Evolutionary conservation across 2,329 filamentous ascomycete genomes (phyloP).

Genomic region (Fusarium sp.): DNA sequence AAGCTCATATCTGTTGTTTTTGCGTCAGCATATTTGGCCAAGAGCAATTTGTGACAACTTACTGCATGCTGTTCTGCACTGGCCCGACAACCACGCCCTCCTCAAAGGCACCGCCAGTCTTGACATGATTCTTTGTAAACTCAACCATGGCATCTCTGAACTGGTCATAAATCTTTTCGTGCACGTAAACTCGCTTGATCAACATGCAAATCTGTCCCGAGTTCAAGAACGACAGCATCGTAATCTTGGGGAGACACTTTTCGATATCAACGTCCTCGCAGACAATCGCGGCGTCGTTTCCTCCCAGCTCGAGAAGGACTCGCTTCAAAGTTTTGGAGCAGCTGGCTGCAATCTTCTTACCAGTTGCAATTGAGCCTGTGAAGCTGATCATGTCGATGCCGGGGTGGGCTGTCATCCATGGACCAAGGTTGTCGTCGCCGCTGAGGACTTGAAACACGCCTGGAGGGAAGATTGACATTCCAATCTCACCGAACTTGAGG

Average conservation of each 20-base stretch:
- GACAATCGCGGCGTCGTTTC: slow-evolving; percentile 69
- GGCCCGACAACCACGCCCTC: slow-evolving; percentile 62
- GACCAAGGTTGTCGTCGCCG: slow-evolving; percentile 71
- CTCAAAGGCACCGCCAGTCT: slow-evolving; percentile 59
- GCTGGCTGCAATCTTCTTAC: slow-evolving; percentile 70
- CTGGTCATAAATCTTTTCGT: slow-evolving; percentile 68
- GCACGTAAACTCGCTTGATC: slow-evolving; percentile 71
- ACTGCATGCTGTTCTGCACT: slow-evolving; percentile 72
- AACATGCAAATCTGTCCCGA: slow-evolving; percentile 56
- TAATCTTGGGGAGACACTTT: slow-evolving; percentile 28
- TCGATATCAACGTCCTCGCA: slow-evolving; percentile 67
- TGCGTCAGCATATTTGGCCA: background rate
- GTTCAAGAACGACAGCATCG: slow-evolving; percentile 61
- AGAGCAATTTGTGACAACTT: background rate
- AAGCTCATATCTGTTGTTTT: background rate
- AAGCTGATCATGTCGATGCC: slow-evolving; percentile 72
- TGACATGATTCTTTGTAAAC: slow-evolving; percentile 47
- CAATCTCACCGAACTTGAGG: slow-evolving; percentile 71
- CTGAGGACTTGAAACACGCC: slow-evolving; percentile 72
- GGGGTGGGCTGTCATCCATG: slow-evolving; percentile 68
- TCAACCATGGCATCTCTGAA: slow-evolving; percentile 58
- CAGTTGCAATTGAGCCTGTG: slow-evolving; percentile 70
- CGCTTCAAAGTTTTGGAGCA: slow-evolving; percentile 69
- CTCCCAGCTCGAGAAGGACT: slow-evolving; percentile 68
- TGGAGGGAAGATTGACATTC: slow-evolving; percentile 67